Evolutionary conservation across 2,329 filamentous ascomycete species (phyloP).

Genomic region (Cadophora sp.): DNA sequence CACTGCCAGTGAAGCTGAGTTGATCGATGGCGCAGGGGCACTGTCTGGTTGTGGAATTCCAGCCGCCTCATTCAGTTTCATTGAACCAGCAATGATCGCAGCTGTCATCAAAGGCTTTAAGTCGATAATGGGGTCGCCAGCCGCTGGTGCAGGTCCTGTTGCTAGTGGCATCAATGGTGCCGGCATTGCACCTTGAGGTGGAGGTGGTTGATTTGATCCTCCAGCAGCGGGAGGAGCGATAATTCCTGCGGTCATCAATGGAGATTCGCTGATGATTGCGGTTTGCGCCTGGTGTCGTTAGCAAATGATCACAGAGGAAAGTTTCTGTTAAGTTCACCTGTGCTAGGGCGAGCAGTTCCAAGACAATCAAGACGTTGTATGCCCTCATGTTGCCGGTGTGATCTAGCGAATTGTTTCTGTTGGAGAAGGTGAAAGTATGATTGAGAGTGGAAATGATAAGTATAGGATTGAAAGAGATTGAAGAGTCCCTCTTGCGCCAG

Average conservation of each 20-base stretch:
- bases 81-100: constrained; percentile 13
- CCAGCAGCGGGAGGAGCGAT: constrained; percentile 1
- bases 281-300: background rate
- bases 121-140: constrained; percentile 2
- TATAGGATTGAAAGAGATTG: background rate
- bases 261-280: constrained; percentile 2
- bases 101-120: background rate
- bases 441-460: background rate
- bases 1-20: background rate
- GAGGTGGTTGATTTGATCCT: constrained; percentile 5
- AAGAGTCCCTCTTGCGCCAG: background rate
- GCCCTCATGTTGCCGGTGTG: background rate
- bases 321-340: background rate
- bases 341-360: background rate
- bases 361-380: background rate
- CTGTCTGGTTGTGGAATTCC: constrained; percentile 3
- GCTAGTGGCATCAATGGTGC: background rate
- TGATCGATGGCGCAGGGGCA: background rate
- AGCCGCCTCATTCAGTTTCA: background rate
- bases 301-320: background rate
- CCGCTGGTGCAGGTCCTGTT: background rate
- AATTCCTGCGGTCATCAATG: constrained; percentile 5
- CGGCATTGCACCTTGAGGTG: background rate
- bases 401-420: background rate
- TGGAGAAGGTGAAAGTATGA: background rate